Base-by-base conservation (phyloP, 345 rosid species). In the Populus deltoides region DNA sequence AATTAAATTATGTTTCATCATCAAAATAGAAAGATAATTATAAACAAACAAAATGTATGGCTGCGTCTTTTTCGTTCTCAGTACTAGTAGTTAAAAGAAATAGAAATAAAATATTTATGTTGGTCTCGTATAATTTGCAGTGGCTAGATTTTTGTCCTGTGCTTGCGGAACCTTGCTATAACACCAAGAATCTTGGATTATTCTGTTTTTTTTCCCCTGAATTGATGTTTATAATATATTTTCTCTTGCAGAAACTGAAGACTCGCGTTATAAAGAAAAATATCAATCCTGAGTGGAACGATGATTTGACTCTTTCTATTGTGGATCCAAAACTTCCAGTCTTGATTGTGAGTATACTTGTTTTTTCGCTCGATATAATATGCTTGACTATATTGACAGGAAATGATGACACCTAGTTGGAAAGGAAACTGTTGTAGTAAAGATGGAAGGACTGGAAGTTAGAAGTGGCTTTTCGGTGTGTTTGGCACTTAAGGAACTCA, bases 201-300 rank as follows among this genome's bases (percentile, higher is more conserved):
- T 15, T n/a, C 35, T 59, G 3, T 65, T 27, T 7, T 25, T 6
- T 31, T 16, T 35, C 3, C 10, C 31, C 12, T 9, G 67, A 47
- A 33, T 49, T 65, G 71, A 70, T 57, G 7, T 70, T 18, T 38
- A 10, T 7, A 20, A 24, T 9, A 68, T 11, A 70, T 4, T 6
- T 12, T 12, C 4, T 57, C 39, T 68, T 86, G 72, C 93, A 92
- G 99, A 93, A 90, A 79, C 72, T 95, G 85, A 93, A 90, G 83
- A 93, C 97, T 53, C 87, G 90, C 0, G 96, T 91, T 22, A 78
- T 92, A 72, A 90, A 90, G 83, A 71, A 83, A 39, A 79, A 81
- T 72, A 20, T 85, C 25, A 95, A 95, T 80, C 99, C 97, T 1
- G 94, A 88, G 76, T 95, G 99, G 98, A 85, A 93, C 57, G 99